Evolutionary conservation across 2,329 filamentous ascomycete species (phyloP).

Genomic region (Teratosphaeria destructans): DNA sequence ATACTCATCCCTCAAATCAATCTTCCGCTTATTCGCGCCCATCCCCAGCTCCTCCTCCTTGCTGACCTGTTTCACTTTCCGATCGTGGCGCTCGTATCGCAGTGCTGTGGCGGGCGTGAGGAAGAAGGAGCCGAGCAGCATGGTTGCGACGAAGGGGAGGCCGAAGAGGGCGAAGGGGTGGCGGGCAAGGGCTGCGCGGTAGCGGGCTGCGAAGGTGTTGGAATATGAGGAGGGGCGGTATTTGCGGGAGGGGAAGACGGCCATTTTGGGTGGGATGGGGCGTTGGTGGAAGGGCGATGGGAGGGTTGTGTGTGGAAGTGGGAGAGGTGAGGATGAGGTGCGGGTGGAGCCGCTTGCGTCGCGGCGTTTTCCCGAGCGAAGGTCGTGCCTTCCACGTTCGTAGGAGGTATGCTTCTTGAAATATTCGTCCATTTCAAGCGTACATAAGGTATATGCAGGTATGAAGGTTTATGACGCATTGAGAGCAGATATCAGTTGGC

Average conservation of each 20-base stretch:
- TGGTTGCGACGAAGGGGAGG: constrained; percentile 80
- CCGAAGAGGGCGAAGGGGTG: constrained; percentile 91
- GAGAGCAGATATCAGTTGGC: no score
- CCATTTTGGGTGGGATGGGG: constrained; percentile 15
- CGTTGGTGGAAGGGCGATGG: neutral
- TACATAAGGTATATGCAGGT: no score
- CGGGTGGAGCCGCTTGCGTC: neutral
- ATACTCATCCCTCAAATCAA: constrained; percentile 78
- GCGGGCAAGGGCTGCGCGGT: constrained; percentile 62
- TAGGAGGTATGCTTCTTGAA: no score
- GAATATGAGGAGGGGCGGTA: constrained; percentile 58
- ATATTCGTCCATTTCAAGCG: no score
- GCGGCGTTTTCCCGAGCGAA: no score
- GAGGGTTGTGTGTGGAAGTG: neutral
- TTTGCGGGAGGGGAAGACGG: constrained; percentile 26
- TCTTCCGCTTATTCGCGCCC: constrained; percentile 57
- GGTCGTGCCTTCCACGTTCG: no score
- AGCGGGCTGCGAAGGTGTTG: constrained; percentile 61
- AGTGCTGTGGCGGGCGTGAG: constrained; percentile 89
- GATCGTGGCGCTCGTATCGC: constrained; percentile 85
- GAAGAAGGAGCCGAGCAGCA: constrained; percentile 86
- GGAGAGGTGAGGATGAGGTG: neutral
- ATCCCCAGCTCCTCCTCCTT: constrained; percentile 80
- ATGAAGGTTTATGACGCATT: no score
- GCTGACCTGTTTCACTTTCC: constrained; percentile 74